A percentile compares a stretch with the other conserved stretches of the same genome.
Evolutionary conservation across 225 moss, liverwort and hornwort species (phyloP).

Genomic region (Rhytidiadelphus loreus): DNA sequence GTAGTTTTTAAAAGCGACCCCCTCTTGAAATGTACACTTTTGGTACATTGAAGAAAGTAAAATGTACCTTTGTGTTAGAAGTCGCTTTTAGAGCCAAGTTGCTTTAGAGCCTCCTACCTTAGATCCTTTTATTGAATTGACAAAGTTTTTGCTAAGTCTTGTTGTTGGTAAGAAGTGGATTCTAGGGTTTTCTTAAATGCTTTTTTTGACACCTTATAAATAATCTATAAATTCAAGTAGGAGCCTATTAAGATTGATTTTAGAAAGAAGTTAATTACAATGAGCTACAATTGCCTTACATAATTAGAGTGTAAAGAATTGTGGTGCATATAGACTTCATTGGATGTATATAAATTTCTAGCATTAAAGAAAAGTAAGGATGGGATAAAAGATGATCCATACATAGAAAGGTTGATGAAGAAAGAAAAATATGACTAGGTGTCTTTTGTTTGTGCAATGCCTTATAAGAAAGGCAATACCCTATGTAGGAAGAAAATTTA

Average conservation of each 20-base stretch:
- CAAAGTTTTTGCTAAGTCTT: neutral
- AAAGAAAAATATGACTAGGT: neutral
- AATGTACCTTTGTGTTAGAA: too few relatives aligned
- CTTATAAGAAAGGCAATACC: neutral
- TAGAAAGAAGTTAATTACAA: neutral
- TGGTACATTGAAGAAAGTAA: too few relatives aligned
- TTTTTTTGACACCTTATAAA: neutral
- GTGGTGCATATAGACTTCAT: neutral
- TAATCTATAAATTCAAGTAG: neutral
- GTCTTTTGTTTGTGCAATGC: neutral
- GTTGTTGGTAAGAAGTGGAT: neutral
- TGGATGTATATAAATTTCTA: neutral
- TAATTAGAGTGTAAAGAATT: neutral
- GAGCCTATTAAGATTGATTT: neutral
- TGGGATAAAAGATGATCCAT: neutral
- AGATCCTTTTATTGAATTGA: neutral
- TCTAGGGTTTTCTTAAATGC: neutral
- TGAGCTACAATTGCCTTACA: neutral
- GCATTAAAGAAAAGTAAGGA: neutral
- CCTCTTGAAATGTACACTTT: too few relatives aligned
- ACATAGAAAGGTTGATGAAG: neutral
- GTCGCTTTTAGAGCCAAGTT: too few relatives aligned
- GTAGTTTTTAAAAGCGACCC: too few relatives aligned
- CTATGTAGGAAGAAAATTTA: neutral
- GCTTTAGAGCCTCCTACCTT: too few relatives aligned